These are phyloP conservation scores for Botryococcus braunii DNA, from an alignment of 163 green algal genomes.

Conservation along the genomic window DNA sequence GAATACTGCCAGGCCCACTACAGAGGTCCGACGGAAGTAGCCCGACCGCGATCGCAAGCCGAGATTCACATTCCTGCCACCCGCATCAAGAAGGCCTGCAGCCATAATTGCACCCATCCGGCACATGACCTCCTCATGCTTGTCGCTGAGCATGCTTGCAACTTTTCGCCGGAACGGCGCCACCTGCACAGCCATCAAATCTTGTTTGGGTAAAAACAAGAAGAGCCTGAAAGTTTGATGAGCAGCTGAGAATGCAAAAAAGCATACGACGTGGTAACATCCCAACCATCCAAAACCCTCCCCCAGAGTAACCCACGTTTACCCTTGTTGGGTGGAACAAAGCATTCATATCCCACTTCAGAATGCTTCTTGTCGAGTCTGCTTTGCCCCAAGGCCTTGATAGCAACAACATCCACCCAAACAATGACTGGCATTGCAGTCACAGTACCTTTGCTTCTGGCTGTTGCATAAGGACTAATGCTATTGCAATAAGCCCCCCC, in stretches of 20 bases:
- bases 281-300: too few species aligned
- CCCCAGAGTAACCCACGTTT: too few species aligned
- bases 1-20: slow-evolving; percentile 90
- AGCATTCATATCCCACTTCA: too few species aligned
- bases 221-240: too few species aligned
- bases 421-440: neutral
- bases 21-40: slow-evolving; percentile 76
- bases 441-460: slow-evolving; percentile 45
- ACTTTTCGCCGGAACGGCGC: slow-evolving; percentile 71
- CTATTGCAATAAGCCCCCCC: slow-evolving; percentile 83
- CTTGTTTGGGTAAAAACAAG: too few species aligned
- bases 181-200: slow-evolving; percentile 22
- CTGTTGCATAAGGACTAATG: slow-evolving; percentile 90
- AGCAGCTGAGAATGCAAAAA: neutral
- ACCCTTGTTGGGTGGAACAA: too few species aligned
- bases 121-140: slow-evolving; percentile 83
- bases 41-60: slow-evolving; percentile 63
- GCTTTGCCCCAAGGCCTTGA: too few species aligned
- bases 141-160: slow-evolving; percentile 74
- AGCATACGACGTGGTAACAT: too few species aligned
- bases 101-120: slow-evolving; percentile 95
- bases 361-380: too few species aligned
- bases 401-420: neutral
- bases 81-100: slow-evolving; percentile 68
- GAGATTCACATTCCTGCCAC: slow-evolving; percentile 88